These are phyloP conservation scores for Mimosa bimucronata DNA, from an alignment of 306 rosid genomes.

Conservation along the genomic window DNA sequence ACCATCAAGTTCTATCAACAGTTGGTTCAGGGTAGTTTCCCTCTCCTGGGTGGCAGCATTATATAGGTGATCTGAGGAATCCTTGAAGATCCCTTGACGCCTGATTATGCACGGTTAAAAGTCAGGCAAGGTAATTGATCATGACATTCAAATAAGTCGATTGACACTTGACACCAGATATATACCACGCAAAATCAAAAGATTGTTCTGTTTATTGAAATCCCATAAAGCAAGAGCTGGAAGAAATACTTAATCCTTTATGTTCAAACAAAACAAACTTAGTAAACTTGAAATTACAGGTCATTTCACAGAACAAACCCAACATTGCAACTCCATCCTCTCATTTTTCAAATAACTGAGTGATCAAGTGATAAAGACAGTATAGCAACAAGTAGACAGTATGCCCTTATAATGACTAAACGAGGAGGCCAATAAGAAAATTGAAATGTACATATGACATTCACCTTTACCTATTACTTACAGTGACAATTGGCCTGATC, in stretches of 20 bases:
- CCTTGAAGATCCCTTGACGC: slow-evolving; percentile 98
- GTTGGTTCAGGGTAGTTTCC: slow-evolving; percentile 97
- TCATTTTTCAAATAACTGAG: slow-evolving; percentile 14
- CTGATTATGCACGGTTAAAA: slow-evolving; percentile 54
- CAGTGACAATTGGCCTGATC: slow-evolving; percentile 23
- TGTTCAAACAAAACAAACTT: slow-evolving; percentile 9
- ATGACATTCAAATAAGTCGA: slow-evolving; percentile 19
- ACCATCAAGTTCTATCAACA: slow-evolving; percentile 96
- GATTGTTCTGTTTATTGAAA: slow-evolving; percentile 27
- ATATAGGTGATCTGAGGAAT: slow-evolving; percentile 69
- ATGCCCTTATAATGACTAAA: slow-evolving; percentile 23
- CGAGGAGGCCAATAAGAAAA: slow-evolving; percentile 28
- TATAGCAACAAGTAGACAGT: slow-evolving; percentile 11
- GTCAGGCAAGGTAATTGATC: slow-evolving; percentile 35
- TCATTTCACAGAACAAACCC: slow-evolving; percentile 17
- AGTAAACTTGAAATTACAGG: slow-evolving; percentile 17
- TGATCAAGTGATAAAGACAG: background rate
- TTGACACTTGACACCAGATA: slow-evolving; percentile 31
- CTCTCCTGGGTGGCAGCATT: slow-evolving; percentile 99
- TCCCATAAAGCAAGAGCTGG: slow-evolving; percentile 25
- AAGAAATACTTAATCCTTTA: slow-evolving; percentile 20
- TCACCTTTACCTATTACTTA: background rate
- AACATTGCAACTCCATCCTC: slow-evolving; percentile 13
- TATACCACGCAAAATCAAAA: slow-evolving; percentile 32
- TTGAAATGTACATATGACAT: background rate